A percentile compares a stretch with the other conserved stretches of the same genome.
These are phyloP conservation scores for Vaccinium myrtillus DNA, from an alignment of 148 eudicot genomes.

Conservation along the genomic window DNA sequence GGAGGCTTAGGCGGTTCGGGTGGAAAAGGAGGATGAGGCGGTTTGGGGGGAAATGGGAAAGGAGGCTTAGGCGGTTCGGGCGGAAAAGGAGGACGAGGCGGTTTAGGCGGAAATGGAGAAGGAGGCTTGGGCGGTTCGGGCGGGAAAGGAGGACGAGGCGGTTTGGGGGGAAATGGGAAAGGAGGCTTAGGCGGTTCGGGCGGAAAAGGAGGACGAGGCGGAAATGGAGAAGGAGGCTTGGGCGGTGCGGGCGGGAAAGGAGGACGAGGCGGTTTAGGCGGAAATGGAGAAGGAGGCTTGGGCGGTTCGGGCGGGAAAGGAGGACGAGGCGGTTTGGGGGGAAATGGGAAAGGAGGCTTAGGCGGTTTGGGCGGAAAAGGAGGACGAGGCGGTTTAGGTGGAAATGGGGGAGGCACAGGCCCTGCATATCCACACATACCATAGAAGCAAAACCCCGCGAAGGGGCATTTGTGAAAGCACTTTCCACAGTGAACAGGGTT, in stretches of 20 bases:
- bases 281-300: slow-evolving; percentile 13
- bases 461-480: slow-evolving; percentile 49
- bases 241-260: slow-evolving; percentile 11
- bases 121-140: slow-evolving; percentile 16
- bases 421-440: slow-evolving; percentile 79
- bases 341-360: background rate
- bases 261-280: background rate
- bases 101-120: background rate
- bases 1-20: slow-evolving; percentile 16
- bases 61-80: background rate
- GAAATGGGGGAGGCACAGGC: slow-evolving; percentile 32
- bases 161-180: background rate
- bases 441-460: slow-evolving; percentile 40
- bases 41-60: background rate
- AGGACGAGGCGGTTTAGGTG: slow-evolving; percentile 21
- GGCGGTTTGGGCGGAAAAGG: slow-evolving; percentile 32
- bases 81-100: slow-evolving; percentile 20
- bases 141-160: background rate
- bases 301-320: slow-evolving; percentile 7
- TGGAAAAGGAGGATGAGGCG: background rate
- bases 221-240: slow-evolving; percentile 28
- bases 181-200: slow-evolving; percentile 20
- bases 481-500: slow-evolving; percentile 69
- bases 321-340: background rate
- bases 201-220: slow-evolving; percentile 23